Percentiles rank a stretch among this genome's conserved stretches.
These are phyloP conservation scores for Sporothrix variecibatus DNA, from an alignment of 2,329 filamentous ascomycete species.

Conservation along the genomic window DNA sequence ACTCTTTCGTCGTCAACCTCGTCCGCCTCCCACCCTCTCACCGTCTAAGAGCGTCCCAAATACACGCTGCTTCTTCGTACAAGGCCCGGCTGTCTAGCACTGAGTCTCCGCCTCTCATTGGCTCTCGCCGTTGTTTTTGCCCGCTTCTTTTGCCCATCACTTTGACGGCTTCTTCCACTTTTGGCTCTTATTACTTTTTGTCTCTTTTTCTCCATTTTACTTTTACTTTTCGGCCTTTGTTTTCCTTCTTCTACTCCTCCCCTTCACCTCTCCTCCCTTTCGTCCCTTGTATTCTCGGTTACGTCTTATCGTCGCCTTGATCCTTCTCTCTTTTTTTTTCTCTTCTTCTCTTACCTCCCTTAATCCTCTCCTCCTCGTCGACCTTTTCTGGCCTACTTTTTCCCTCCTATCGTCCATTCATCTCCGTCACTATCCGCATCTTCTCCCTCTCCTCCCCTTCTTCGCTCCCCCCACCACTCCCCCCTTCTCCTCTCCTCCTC, in stretches of 20 bases:
- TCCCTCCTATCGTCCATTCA: neutral
- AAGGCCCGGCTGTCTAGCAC: neutral
- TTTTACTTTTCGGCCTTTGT: neutral
- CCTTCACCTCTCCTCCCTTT: neutral
- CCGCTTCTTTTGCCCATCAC: slow-evolving; percentile 5
- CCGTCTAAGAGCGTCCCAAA: neutral
- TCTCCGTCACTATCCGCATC: slow-evolving; percentile 5
- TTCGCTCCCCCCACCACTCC: neutral
- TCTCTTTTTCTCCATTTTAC: neutral
- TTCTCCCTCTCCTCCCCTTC: neutral
- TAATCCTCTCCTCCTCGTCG: neutral
- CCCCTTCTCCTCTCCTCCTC: neutral
- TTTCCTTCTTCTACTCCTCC: neutral
- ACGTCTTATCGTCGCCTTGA: neutral
- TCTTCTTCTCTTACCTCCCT: neutral
- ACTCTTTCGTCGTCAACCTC: neutral
- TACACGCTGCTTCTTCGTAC: neutral
- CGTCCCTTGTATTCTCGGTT: neutral
- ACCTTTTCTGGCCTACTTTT: neutral
- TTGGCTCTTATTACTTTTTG: slow-evolving; percentile 1
- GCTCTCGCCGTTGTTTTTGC: slow-evolving; percentile 15
- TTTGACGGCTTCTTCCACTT: slow-evolving; percentile 7
- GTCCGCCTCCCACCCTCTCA: neutral
- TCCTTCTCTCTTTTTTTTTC: neutral
- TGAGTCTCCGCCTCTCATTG: neutral